Evolutionary conservation across 768 basidiomycete species (phyloP).

Genomic region (Tylopilus felleus): DNA sequence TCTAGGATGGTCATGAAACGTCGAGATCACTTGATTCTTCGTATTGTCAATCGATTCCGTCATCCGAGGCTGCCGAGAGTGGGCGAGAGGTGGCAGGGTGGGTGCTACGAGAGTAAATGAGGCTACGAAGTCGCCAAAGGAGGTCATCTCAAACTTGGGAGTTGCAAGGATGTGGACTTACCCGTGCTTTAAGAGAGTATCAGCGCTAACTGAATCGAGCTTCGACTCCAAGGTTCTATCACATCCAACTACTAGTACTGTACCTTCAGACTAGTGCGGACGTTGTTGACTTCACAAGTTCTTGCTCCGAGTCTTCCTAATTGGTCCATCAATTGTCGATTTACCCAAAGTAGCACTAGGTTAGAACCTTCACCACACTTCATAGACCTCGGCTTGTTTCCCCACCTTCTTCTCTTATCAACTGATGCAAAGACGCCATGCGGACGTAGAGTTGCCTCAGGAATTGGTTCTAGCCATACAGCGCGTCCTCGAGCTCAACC

Average conservation of each 20-base stretch:
- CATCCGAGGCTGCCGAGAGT: constrained; percentile 11
- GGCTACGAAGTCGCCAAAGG: constrained; percentile 22
- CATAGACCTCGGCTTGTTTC: neutral
- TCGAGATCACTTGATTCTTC: constrained; percentile 54
- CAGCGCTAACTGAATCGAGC: too few relatives aligned
- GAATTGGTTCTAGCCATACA: constrained; percentile 71
- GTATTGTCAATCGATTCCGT: constrained; percentile 39
- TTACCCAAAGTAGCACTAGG: neutral
- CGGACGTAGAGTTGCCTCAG: constrained; percentile 52
- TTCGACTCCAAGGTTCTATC: neutral
- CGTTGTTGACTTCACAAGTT: neutral
- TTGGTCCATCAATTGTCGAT: neutral
- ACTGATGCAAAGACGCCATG: constrained; percentile 21
- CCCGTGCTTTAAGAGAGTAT: neutral
- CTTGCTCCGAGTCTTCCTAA: constrained; percentile 10
- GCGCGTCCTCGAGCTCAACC: constrained; percentile 58
- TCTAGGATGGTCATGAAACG: constrained; percentile 62
- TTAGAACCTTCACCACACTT: neutral
- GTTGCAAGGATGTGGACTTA: constrained; percentile 4
- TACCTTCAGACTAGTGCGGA: too few relatives aligned
- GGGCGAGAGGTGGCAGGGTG: neutral
- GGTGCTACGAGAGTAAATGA: constrained; percentile 10
- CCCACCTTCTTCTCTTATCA: neutral
- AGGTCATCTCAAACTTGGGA: constrained; percentile 12
- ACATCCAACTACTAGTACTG: neutral